Conservation (phyloP, 768 basidiomycete genomes). For the Serendipita sp. region DNA sequence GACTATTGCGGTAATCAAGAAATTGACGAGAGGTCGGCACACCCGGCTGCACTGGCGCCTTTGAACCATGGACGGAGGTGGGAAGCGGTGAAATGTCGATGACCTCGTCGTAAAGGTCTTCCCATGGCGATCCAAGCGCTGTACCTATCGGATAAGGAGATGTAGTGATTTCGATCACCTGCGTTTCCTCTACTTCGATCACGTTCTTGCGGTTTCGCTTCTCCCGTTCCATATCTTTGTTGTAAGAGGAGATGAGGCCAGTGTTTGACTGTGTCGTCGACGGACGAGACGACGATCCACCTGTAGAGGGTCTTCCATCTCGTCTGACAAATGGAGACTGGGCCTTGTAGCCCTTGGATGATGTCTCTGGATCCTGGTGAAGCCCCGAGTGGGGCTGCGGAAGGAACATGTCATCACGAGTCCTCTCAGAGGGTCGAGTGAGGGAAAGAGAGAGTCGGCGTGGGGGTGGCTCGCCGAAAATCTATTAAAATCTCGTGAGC, state of each 20-base stretch:
- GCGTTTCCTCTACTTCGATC: neutral
- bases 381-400: neutral
- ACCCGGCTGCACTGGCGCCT: neutral
- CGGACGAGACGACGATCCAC: neutral
- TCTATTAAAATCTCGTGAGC: slow-evolving; percentile 25
- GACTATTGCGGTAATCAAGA: neutral
- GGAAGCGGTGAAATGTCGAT: neutral
- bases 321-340: neutral
- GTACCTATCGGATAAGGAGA: neutral
- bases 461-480: slow-evolving; percentile 70
- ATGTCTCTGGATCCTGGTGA: neutral
- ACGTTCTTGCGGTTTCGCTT: neutral
- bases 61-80: neutral
- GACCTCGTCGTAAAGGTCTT: neutral
- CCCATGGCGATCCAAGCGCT: neutral
- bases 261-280: neutral
- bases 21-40: slow-evolving; percentile 4
- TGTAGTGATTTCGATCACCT: neutral
- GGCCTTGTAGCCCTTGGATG: neutral
- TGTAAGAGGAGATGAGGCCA: neutral
- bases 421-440: slow-evolving; percentile 22
- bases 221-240: neutral
- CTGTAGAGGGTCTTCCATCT: neutral
- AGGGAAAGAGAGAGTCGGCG: slow-evolving; percentile 57
- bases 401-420: neutral